phyloP scores from a whole-genome alignment of 1,284 basidiomycete species.

The Wallemia mellicola region DNA sequence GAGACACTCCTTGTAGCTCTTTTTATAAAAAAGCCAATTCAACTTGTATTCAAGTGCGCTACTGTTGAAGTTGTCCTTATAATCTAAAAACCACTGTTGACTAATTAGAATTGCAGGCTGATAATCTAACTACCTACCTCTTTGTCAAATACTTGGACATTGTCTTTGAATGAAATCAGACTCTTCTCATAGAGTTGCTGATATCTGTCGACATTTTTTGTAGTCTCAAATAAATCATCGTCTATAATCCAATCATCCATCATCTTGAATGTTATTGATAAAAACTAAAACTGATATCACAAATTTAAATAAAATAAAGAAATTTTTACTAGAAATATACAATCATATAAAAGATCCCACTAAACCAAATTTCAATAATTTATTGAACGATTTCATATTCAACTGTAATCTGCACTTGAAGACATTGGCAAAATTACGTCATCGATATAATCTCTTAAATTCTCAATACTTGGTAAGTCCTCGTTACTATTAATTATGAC shows the following conservation, averaged over 20 bases:
- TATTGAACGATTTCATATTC: too few relatives aligned
- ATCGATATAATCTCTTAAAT: too few relatives aligned
- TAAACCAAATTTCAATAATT: too few relatives aligned
- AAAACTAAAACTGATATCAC: neutral
- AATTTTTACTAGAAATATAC: neutral
- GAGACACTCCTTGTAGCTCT: neutral
- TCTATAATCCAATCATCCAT: neutral
- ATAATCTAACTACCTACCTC: too few relatives aligned
- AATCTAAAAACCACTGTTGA: neutral
- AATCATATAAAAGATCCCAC: neutral
- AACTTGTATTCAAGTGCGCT: neutral
- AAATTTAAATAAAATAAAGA: neutral
- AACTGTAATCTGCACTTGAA: too few relatives aligned
- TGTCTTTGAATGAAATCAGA: neutral
- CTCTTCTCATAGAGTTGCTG: neutral
- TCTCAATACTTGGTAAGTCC: too few relatives aligned
- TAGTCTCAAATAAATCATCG: neutral
- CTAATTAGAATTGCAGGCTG: too few relatives aligned
- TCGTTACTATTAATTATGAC: too few relatives aligned
- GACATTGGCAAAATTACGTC: too few relatives aligned
- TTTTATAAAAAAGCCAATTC: neutral
- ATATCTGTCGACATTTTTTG: neutral
- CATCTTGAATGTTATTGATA: too few relatives aligned
- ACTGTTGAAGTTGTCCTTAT: neutral
- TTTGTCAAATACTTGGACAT: neutral